These are phyloP conservation scores for Pseudogymnoascus sp. DNA, from an alignment of 2,329 filamentous ascomycete genomes.

Conservation along the genomic window DNA sequence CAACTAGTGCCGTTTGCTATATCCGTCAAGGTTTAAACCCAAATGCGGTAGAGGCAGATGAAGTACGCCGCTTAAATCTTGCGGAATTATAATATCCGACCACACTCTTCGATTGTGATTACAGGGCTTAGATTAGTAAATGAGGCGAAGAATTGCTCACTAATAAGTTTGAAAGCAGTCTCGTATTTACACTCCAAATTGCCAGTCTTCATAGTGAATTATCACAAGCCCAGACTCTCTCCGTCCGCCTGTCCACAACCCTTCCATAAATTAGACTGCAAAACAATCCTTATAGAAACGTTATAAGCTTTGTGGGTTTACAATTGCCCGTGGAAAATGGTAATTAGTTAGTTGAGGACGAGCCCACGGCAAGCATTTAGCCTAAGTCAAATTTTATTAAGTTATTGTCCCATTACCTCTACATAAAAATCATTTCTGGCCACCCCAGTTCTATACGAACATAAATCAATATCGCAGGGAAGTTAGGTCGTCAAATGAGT, in stretches of 20 bases:
- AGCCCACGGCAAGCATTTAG: neutral
- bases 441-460: neutral
- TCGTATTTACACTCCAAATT: neutral
- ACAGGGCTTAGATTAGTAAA: constrained; percentile 1
- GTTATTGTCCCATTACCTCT: neutral
- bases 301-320: neutral
- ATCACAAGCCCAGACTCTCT: neutral
- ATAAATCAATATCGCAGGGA: neutral
- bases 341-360: neutral
- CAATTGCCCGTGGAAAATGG: neutral
- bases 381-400: neutral
- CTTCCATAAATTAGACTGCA: neutral
- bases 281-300: neutral
- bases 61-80: neutral
- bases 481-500: neutral
- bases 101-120: neutral
- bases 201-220: neutral
- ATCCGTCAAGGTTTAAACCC: neutral
- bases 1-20: neutral
- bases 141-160: neutral
- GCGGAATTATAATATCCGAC: constrained; percentile 4
- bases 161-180: neutral
- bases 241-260: neutral
- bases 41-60: neutral
- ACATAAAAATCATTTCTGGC: constrained; percentile 1